Evolutionary conservation across 345 rosid genomes (phyloP), one percentile per base, ranked within the genome.

Genomic region (Rubroshorea leprosula): DNA sequence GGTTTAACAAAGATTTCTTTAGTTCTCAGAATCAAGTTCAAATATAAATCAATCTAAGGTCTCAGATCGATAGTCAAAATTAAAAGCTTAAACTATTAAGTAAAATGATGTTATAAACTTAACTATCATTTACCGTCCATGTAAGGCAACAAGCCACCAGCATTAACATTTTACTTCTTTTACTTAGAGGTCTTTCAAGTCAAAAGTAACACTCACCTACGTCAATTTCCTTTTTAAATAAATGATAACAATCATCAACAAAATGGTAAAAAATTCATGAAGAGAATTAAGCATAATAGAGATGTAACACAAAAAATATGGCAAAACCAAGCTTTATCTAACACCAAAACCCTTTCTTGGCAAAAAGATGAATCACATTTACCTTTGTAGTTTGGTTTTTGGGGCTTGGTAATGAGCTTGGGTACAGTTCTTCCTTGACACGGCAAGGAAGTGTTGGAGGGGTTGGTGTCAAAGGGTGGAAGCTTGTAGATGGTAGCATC

Each of bases 321-420:
- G n/a, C n/a, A n/a, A n/a, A 55, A 25, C 19, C 49, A 29, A 60
- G 23, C 20, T 29, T 44, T 11, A 38, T 12, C 8, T 23, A 21
- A 35, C 50, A 55, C 26, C 45, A 6, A 41, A 41, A 8, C 2
- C 16, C 16, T 41, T 50, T 13, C 14, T 39, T 26, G 21, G 48
- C 39, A 16, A 12, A 15, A 44, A 24, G 5, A 7, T 1, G 16
- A 54, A 48, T 6, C n/a, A 17, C 29, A 18, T 57, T 66, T 79
- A 89, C 98, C 81, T 92, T 84, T 18, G 95, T 86, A 51, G 86
- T 76, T 58, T 92, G 97, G 61, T 75, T 89, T 67, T 84, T 92
- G 15, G 95, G 93, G 45, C 93, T 86, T 0, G 83, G 84, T 61
- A 85, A 64, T 29, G 87, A 78, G 57, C 75, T 70, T 0, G 93